Conservation (phyloP, 176 grass and related monocot species). For the Oryza officinalis region DNA sequence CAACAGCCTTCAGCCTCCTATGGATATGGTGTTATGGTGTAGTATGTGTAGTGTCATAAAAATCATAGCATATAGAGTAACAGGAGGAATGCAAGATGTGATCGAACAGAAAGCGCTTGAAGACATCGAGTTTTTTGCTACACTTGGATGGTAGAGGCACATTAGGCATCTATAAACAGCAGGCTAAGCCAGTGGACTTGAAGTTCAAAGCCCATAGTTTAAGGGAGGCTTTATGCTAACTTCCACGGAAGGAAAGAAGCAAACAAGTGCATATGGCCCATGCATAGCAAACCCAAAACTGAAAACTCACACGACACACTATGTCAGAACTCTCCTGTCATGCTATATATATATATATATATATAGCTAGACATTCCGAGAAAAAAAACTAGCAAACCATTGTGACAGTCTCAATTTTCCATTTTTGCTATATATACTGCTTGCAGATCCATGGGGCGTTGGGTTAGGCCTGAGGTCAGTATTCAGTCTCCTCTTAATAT, state of each 20-base stretch:
- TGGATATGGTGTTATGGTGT: too few species aligned
- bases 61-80: too few species aligned
- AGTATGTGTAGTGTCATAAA: too few species aligned
- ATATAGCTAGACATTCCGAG: neutral
- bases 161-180: neutral
- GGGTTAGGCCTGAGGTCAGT: conserved; percentile 21
- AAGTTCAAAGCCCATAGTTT: neutral
- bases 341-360: neutral
- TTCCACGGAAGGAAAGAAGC: neutral
- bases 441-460: conserved; percentile 20
- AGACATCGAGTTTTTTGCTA: neutral
- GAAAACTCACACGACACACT: neutral
- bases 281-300: neutral
- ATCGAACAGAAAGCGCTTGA: neutral
- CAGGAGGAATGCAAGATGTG: neutral
- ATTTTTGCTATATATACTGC: neutral
- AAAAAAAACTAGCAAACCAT: neutral
- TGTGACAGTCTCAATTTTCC: neutral
- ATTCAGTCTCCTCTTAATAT: neutral
- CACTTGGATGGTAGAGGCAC: neutral
- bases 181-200: neutral
- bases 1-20: too few species aligned
- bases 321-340: neutral
- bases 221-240: neutral
- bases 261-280: neutral